Evolutionary conservation across 306 rosid genomes (phyloP), one percentile per base, ranked within the genome.

Genomic region (Nissolia schottii): DNA sequence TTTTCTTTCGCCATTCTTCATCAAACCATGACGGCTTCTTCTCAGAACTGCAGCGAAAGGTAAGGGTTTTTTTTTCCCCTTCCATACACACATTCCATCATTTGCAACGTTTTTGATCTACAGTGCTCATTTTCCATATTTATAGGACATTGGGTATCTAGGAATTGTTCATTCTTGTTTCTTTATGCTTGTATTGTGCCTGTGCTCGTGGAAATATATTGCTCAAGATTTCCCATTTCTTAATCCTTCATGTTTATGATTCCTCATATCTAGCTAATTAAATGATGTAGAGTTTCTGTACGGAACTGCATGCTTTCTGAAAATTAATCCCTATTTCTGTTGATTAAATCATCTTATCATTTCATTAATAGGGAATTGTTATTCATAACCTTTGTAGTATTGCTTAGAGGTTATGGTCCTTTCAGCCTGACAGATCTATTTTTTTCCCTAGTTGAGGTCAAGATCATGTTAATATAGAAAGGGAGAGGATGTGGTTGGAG

Each of bases 1-100:
- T n/a, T n/a, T n/a, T n/a, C n/a, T n/a, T n/a, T n/a, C n/a, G n/a
- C n/a, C n/a, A n/a, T n/a, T n/a, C n/a, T n/a, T n/a, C n/a, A n/a
- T n/a, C 0, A 4, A 71, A 60, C 79, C 10, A 90, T 89, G 96
- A 83, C 88, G n/a, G 84, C 77, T 23, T 27, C 87, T 56, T 23
- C 80, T 20, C 75, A 77, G 24, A 85, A 83, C 53, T 68, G 67
- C 60, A 40, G 50, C n/a, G 80, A 70, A 43, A 80, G 91, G 93
- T 90, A 77, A 61, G n/a, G 55, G 7, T 37, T 73, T 31, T 11
- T 15, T 18, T 63, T 66, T 45, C 23, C 32, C 1, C n/a, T n/a
- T 2, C 18, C 14, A 1, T 9, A 37, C 14, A 35, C 15, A 9
- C n/a, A n/a, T n/a, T n/a, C 29, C 12, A 2, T 51, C 11, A 8